Base-by-base conservation (phyloP, 176 grass and related monocot species). In the Rhipidocladum racemiflorum region DNA sequence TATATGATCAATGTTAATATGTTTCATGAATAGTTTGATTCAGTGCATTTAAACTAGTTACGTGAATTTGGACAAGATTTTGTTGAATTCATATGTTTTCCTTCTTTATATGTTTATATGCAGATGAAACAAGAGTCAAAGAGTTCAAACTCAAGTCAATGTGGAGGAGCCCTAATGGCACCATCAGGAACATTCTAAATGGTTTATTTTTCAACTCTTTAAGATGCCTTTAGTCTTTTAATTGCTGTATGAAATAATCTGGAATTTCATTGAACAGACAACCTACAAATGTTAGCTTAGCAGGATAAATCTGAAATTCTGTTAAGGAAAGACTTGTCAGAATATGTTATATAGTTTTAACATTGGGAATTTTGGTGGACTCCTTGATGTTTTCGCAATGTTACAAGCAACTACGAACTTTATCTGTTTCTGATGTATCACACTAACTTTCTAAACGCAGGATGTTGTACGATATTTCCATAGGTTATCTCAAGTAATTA, bases 141-240 rank as follows among this genome's bases (percentile, higher is more conserved):
- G 85, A 91, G 65, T 91, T 87, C 68, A 91, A 87, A 15, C 85
- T 91, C 54, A 91, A 91, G 63, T 87, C 89, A 16, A 91, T 91
- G 85, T 91, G 89, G 89, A 84, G 89, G 46, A 91, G 89, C 54
- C 89, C 89, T 56, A 91, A 91, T 24, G 89, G 89, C 81, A 87
- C 89, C 18, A 91, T 91, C 57, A 80, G 89, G 71, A 91, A 91
- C 53, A 85, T 91, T 77, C 77, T 91, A 43, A 91, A 88, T 81
- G 85, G 85, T 91, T 77, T 59, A 34, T 48, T 77, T 20, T 49
- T 61, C 40, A 43, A 30, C 56, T 83, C 67, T 72, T 68, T 77
- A 36, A 40, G 12, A 32, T 43, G 36, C 9, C 69, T 81, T 65
- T 77, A 49, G 0, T 44, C 6, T 20, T 68, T 18, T 78, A 35